These are phyloP conservation scores for Parietichytrium sp. DNA, from an alignment of 108 stramenopile genomes.

Conservation along the genomic window DNA sequence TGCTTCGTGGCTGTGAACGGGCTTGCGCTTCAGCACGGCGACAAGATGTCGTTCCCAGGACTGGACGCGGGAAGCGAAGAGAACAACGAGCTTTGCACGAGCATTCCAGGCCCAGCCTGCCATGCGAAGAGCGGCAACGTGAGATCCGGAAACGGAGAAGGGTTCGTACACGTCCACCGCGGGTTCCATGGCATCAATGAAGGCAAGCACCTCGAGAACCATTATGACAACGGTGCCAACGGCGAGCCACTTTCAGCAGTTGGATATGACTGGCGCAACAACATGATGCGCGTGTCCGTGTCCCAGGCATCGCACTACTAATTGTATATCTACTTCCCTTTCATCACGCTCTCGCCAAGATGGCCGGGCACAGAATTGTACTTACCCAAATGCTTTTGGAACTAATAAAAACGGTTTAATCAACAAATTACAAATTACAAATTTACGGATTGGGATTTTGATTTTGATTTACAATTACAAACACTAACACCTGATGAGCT, in stretches of 20 bases:
- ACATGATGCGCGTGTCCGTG: background rate
- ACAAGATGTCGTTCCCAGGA: background rate
- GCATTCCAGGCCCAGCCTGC: slow-evolving; percentile 47
- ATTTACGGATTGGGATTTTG: too few relatives aligned
- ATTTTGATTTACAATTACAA: too few relatives aligned
- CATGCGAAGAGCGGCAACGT: background rate
- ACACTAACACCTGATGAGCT: too few relatives aligned
- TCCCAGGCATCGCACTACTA: too few relatives aligned
- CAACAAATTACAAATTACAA: too few relatives aligned
- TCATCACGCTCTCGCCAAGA: too few relatives aligned
- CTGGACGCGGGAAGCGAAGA: slow-evolving; percentile 44
- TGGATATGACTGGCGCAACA: slow-evolving; percentile 22
- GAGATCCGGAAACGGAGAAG: background rate
- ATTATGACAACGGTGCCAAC: background rate
- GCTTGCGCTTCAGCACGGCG: background rate
- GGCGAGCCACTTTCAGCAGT: background rate
- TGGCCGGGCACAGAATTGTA: too few relatives aligned
- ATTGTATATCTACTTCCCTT: too few relatives aligned
- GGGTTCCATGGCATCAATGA: slow-evolving; percentile 19
- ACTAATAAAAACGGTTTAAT: too few relatives aligned
- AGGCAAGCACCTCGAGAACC: background rate
- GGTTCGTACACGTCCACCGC: slow-evolving; percentile 23
- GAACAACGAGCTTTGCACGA: slow-evolving; percentile 46
- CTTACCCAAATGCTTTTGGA: too few relatives aligned
- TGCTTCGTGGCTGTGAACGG: slow-evolving; percentile 44